phyloP scores from a whole-genome alignment of 495 filamentous ascomycete genomes.

The Talaromyces wortmannii region DNA sequence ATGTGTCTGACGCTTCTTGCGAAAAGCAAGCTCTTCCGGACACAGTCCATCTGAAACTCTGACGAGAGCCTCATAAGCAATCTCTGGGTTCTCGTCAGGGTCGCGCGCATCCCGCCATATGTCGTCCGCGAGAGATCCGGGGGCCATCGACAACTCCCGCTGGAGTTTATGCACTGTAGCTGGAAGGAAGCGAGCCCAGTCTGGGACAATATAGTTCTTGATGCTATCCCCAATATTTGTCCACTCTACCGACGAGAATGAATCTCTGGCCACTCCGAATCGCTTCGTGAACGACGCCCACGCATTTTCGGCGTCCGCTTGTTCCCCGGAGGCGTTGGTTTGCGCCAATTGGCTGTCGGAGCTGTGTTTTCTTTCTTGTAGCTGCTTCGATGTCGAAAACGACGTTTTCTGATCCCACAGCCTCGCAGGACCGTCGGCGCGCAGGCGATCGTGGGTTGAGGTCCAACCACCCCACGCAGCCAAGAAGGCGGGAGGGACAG shows the following conservation, averaged over 20 bases:
- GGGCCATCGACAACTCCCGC: constrained; percentile 75
- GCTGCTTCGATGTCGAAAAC: constrained; percentile 15
- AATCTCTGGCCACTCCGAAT: constrained; percentile 43
- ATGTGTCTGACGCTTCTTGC: constrained; percentile 54
- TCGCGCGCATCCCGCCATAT: constrained; percentile 91
- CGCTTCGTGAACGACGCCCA: constrained; percentile 55
- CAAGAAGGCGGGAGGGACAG: constrained; percentile 30
- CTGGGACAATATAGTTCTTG: constrained; percentile 64
- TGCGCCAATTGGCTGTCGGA: constrained; percentile 4
- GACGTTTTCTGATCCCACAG: constrained; percentile 13
- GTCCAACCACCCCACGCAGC: constrained; percentile 12
- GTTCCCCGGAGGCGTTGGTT: constrained; percentile 4
- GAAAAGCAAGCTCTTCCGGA: constrained; percentile 69
- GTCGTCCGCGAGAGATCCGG: constrained; percentile 81
- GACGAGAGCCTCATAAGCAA: constrained; percentile 69
- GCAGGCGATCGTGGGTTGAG: constrained; percentile 1
- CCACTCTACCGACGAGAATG: constrained; percentile 54
- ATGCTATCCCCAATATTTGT: constrained; percentile 56
- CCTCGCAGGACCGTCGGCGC: constrained; percentile 1
- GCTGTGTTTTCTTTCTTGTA: not conserved
- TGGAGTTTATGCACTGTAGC: constrained; percentile 78
- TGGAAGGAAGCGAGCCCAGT: constrained; percentile 74
- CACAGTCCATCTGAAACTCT: constrained; percentile 80
- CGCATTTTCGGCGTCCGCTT: constrained; percentile 31
- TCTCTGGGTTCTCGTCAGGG: constrained; percentile 76